Base-by-base conservation (phyloP, 805 yeast genomes). In the Metschnikowia aberdeeniae region DNA sequence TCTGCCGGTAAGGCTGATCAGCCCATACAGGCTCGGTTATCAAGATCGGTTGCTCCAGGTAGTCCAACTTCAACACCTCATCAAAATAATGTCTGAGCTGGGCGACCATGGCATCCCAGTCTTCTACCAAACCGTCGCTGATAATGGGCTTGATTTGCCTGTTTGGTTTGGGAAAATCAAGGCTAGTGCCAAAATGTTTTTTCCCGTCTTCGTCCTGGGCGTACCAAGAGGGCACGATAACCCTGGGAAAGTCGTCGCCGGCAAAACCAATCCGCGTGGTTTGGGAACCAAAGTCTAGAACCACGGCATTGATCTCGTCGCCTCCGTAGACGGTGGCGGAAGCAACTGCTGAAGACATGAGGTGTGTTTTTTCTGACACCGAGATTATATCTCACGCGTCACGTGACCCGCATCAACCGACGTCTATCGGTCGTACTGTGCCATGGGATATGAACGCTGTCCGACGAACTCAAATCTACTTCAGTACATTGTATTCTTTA, bases 21-120 rank as follows among this genome's bases (percentile, higher is more conserved):
- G 87, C 83, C 96, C 96, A 86, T 10, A 87, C 82, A 2, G 95
- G 90, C 67, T 90, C 97, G 0, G 96, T 89, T 35, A 89, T 62
- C 44, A 90, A 65, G 27, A 88, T 70, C 6, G 97, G 97, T 60
- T 82, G 86, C 47, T 84, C 88, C 14, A 61, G 60, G 43, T 79
- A 75, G 43, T 80, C 76, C 9, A 84, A 71, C 34, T 71, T 68
- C 50, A 86, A 59, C 26, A 68, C 64, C 17, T 69, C 66, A 17
- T 77, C 66, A 51, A 88, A 76, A 46, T 82, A 74, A 65, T 80
- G 76, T 6, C 70, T 66, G 77, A 87, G 88, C 57, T 89, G 89
- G 22, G 79, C 88, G 30, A 78, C 66, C 1, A 92, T 89, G 0
- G 83, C 82, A 50, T 89, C 96, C 96, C 96, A 90, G 63, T 90